phyloP scores from a whole-genome alignment of 164 flowering plant genomes.

The Magnolia officinalis region DNA sequence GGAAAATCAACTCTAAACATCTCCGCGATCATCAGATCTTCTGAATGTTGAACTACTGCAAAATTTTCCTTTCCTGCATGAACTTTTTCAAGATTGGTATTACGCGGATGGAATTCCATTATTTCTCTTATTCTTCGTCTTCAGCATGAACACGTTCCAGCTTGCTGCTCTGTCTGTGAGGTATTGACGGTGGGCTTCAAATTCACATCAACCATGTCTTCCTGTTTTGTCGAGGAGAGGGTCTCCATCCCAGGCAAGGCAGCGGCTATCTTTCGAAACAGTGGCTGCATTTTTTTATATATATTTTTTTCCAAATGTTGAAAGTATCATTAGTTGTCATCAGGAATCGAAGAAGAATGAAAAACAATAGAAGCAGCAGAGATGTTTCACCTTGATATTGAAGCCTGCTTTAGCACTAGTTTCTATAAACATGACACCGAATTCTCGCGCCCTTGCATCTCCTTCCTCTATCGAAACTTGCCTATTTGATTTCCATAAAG shows the following conservation, averaged over 20 bases:
- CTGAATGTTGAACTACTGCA: too few species aligned
- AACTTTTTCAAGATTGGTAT: background rate
- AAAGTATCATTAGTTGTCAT: background rate
- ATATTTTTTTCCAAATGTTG: background rate
- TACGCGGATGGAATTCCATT: background rate
- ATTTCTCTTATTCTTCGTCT: background rate
- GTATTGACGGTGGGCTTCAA: conserved; percentile 50
- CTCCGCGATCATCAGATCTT: too few species aligned
- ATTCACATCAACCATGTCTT: conserved; percentile 84
- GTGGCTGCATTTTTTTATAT: conserved; percentile 40
- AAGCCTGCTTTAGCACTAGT: conserved; percentile 83
- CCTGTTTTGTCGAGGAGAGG: conserved; percentile 66
- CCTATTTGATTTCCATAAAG: conserved; percentile 33
- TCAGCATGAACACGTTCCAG: conserved; percentile 71
- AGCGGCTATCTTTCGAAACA: conserved; percentile 82
- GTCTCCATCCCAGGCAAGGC: conserved; percentile 86
- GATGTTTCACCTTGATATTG: conserved; percentile 55
- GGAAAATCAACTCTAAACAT: too few species aligned
- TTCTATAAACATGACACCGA: conserved; percentile 78
- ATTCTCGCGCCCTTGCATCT: conserved; percentile 62
- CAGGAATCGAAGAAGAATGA: background rate
- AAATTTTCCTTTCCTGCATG: background rate
- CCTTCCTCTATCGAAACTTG: conserved; percentile 94
- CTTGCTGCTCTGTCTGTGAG: conserved; percentile 53
- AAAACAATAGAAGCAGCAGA: background rate